Conservation (phyloP, 1,284 basidiomycete genomes). For the Rhodotorula sp. region DNA sequence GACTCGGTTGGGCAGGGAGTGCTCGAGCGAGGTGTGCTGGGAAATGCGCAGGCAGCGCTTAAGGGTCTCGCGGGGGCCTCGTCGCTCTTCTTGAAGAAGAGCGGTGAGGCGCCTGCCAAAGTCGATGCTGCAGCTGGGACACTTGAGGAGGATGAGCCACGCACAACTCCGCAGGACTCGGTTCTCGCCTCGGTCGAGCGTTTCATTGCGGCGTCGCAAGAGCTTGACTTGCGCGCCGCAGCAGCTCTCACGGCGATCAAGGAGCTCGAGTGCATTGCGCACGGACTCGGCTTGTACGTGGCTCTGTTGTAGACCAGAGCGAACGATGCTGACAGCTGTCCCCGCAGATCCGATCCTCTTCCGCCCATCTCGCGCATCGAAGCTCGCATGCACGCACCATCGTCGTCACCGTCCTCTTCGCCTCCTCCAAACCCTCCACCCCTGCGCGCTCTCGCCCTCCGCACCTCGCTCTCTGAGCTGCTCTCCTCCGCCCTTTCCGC, state of each 20-base stretch:
- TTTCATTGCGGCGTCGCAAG: slow-evolving; percentile 16
- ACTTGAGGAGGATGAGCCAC: no score
- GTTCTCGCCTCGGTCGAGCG: not conserved
- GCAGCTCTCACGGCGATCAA: slow-evolving; percentile 15
- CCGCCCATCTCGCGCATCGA: slow-evolving; percentile 37
- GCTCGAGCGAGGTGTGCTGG: slow-evolving; percentile 9
- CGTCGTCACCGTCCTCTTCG: not conserved
- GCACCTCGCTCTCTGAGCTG: not conserved
- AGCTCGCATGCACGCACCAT: not conserved
- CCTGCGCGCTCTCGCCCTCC: slow-evolving; percentile 9
- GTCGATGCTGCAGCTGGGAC: not conserved
- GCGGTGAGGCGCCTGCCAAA: no score
- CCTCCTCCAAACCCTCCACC: not conserved
- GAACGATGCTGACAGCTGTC: not conserved
- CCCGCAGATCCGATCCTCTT: slow-evolving; percentile 24
- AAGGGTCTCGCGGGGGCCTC: not conserved
- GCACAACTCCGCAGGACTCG: not conserved
- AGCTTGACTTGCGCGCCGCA: slow-evolving; percentile 18
- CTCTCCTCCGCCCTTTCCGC: not conserved
- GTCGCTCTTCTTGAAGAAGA: not conserved
- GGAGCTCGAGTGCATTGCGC: slow-evolving; percentile 26
- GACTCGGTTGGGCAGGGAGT: slow-evolving; percentile 14
- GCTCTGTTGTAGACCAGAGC: accelerated
- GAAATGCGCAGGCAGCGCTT: slow-evolving; percentile 3
- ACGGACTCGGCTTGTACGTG: slow-evolving; percentile 22